A percentile compares a stretch with the other conserved stretches of the same genome.
phyloP scores from a whole-genome alignment of 805 yeast species.

The Myxozyma monticola region DNA sequence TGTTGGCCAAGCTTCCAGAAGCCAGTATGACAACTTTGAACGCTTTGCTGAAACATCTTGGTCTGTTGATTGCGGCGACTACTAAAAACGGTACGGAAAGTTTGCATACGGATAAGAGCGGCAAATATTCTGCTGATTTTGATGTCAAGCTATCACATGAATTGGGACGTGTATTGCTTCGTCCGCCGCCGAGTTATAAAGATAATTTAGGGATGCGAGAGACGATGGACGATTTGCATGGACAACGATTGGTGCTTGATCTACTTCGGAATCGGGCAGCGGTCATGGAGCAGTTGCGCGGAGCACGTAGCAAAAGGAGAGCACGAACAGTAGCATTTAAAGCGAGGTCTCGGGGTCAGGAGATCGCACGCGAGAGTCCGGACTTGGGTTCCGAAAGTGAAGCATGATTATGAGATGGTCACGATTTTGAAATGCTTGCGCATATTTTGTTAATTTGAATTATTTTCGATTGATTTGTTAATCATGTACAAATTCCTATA shows the following conservation, averaged over 20 bases:
- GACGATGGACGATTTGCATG: conserved; percentile 60
- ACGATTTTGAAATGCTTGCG: too few relatives aligned
- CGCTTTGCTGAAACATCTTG: conserved; percentile 72
- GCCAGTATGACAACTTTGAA: conserved; percentile 77
- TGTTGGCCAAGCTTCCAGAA: conserved; percentile 65
- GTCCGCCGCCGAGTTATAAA: conserved; percentile 57
- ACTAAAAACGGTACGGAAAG: conserved; percentile 1
- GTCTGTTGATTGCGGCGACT: conserved; percentile 54
- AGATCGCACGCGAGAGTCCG: too few relatives aligned
- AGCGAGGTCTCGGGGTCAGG: too few relatives aligned
- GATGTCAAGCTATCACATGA: conserved; percentile 55
- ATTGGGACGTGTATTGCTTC: conserved; percentile 58
- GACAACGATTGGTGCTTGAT: conserved; percentile 60
- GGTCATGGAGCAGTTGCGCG: conserved; percentile 1
- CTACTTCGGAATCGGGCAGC: conserved; percentile 55
- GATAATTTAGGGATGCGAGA: too few relatives aligned
- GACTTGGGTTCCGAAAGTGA: too few relatives aligned
- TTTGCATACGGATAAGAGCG: conserved; percentile 43
- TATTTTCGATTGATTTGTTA: too few relatives aligned
- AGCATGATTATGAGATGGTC: too few relatives aligned
- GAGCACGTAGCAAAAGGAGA: too few relatives aligned
- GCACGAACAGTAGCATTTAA: too few relatives aligned
- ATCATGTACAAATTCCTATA: too few relatives aligned
- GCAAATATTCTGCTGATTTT: too few relatives aligned
- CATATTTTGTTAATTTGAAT: too few relatives aligned